Percentiles rank a stretch among this genome's conserved stretches.
phyloP scores from a whole-genome alignment of 1,284 basidiomycete species.

The Crucibulum parvulum region DNA sequence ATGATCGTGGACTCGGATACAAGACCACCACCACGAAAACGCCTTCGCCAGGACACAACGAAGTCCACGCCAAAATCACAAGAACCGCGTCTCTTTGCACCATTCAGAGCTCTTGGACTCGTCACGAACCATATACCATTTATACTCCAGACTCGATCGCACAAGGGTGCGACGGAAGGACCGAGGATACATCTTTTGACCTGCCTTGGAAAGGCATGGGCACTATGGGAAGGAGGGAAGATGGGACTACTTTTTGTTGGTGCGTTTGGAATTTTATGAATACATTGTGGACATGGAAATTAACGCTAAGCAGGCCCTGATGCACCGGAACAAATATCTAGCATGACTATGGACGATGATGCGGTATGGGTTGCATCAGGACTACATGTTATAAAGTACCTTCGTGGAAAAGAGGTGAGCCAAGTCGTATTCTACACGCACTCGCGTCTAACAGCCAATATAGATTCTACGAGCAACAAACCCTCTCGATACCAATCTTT shows the following conservation, averaged over 20 bases:
- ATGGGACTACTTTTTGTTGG: constrained; percentile 95
- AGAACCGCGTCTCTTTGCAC: constrained; percentile 81
- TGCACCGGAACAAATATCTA: constrained; percentile 74
- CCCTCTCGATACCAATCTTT: constrained; percentile 64
- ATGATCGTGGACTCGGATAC: constrained; percentile 22
- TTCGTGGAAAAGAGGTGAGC: constrained; percentile 86
- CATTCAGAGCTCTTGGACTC: constrained; percentile 93
- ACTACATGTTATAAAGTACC: constrained; percentile 76
- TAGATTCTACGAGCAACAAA: constrained; percentile 65
- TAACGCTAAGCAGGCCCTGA: constrained; percentile 71
- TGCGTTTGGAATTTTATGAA: constrained; percentile 46
- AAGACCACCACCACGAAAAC: constrained; percentile 50
- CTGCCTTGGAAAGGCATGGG: constrained; percentile 92
- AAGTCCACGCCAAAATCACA: constrained; percentile 25
- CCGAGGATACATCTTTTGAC: constrained; percentile 87
- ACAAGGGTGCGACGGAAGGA: constrained; percentile 87
- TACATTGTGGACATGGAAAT: constrained; percentile 3
- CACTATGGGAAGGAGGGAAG: constrained; percentile 95
- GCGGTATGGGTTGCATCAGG: constrained; percentile 87
- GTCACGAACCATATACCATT: constrained; percentile 94
- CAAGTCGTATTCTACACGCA: not conserved
- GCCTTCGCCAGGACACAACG: constrained; percentile 38
- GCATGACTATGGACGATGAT: constrained; percentile 86
- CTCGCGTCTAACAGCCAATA: constrained; percentile 5
- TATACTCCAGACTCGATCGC: constrained; percentile 85